Evolutionary conservation across 2,329 filamentous ascomycete species (phyloP).

Genomic region (Pezicula rhizophila): DNA sequence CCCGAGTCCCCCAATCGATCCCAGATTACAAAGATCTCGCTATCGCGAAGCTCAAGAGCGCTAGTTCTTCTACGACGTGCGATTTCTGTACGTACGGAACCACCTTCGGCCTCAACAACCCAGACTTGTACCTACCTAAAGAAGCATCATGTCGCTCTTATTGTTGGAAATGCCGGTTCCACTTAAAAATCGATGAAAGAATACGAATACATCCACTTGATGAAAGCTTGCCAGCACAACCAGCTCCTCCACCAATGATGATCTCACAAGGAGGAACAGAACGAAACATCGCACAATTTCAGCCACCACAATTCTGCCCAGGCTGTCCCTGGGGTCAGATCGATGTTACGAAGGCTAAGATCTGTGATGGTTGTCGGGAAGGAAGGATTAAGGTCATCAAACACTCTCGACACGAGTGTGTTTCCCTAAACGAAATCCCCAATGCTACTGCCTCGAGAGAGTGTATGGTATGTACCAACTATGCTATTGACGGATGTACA

Average conservation of each 20-base stretch:
- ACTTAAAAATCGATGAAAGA: too few relatives aligned
- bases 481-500: constrained; percentile 3
- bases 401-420: constrained; percentile 5
- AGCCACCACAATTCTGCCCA: constrained; percentile 8
- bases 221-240: not conserved
- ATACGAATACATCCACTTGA: not conserved
- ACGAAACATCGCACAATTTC: not conserved
- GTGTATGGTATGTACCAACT: constrained; percentile 13
- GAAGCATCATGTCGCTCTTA: constrained; percentile 8
- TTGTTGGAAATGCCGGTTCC: constrained; percentile 8
- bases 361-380: constrained; percentile 11
- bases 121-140: constrained; percentile 8
- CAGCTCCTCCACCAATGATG: constrained; percentile 4
- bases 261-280: too few relatives aligned
- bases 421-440: not conserved
- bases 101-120: constrained; percentile 1
- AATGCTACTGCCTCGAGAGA: not conserved
- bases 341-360: constrained; percentile 12
- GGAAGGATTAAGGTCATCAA: constrained; percentile 10
- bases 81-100: constrained; percentile 6
- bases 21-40: not conserved
- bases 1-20: too few relatives aligned
- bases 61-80: constrained; percentile 1
- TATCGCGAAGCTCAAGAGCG: not conserved
- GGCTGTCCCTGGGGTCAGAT: constrained; percentile 11